Evolutionary conservation across 2,329 filamentous ascomycete species (phyloP).

Genomic region (Helicocarpus griseus): DNA sequence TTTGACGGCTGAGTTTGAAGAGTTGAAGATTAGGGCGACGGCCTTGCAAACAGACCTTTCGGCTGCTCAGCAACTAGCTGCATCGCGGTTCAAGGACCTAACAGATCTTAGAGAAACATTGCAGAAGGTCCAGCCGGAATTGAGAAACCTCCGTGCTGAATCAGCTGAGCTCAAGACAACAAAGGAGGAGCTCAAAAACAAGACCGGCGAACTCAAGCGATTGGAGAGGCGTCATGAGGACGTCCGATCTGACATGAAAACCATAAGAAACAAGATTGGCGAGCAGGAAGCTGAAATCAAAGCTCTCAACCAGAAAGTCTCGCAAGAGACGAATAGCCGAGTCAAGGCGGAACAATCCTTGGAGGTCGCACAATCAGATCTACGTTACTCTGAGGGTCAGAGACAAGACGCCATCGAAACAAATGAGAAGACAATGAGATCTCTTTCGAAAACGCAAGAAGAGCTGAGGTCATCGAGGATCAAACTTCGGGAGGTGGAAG

Average conservation of each 20-base stretch:
- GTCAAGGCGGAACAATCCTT: conserved; percentile 71
- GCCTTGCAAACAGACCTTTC: conserved; percentile 72
- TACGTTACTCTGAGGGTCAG: conserved; percentile 67
- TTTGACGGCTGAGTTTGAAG: conserved; percentile 57
- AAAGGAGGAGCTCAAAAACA: conserved; percentile 63
- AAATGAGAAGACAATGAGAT: conserved; percentile 60
- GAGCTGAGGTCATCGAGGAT: conserved; percentile 50
- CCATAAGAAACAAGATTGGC: conserved; percentile 57
- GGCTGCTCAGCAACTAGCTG: conserved; percentile 76
- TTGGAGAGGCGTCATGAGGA: conserved; percentile 78
- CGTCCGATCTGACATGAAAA: conserved; percentile 61
- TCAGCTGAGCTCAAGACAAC: conserved; percentile 61
- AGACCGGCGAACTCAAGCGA: conserved; percentile 56
- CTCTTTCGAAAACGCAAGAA: conserved; percentile 62
- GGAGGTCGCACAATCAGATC: conserved; percentile 62
- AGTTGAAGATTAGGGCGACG: conserved; percentile 59
- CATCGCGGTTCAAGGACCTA: conserved; percentile 79
- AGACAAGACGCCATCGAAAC: conserved; percentile 67
- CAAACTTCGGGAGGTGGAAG: conserved; percentile 65
- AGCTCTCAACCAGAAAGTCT: conserved; percentile 65
- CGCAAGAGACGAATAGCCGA: conserved; percentile 61
- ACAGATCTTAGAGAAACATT: conserved; percentile 69
- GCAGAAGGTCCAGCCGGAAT: conserved; percentile 76
- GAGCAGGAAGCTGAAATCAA: conserved; percentile 74
- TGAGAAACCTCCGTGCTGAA: conserved; percentile 69